phyloP scores from a whole-genome alignment of 1,139 yeast genomes.

The Kodamaea arcana region DNA sequence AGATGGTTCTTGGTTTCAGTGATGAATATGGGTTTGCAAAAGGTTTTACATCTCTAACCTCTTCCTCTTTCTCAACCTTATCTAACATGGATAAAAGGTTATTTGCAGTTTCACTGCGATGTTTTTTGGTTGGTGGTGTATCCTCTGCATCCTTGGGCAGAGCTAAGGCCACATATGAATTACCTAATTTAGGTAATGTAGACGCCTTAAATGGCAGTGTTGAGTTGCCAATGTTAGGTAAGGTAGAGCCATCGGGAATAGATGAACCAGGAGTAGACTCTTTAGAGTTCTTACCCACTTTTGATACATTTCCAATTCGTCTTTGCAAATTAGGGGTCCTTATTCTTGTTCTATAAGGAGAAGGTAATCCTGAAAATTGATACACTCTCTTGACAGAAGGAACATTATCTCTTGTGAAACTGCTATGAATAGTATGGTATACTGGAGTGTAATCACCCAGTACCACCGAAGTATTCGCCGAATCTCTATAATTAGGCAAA shows the following conservation, averaged over 20 bases:
- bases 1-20: conserved; percentile 11
- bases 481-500: conserved; percentile 1
- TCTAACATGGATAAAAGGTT: conserved; percentile 62
- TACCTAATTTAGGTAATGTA: neutral
- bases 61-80: conserved; percentile 11
- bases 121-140: conserved; percentile 13
- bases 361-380: conserved; percentile 60
- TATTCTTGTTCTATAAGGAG: conserved; percentile 58
- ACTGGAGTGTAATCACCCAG: conserved; percentile 39
- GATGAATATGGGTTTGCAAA: conserved; percentile 54
- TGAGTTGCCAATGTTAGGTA: too few species aligned
- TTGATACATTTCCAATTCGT: neutral
- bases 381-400: conserved; percentile 49
- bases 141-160: too few species aligned
- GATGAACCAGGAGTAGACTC: too few species aligned
- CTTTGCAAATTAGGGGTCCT: conserved; percentile 23
- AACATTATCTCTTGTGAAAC: conserved; percentile 19
- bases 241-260: too few species aligned
- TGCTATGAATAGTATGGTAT: conserved; percentile 29
- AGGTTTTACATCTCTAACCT: conserved; percentile 19
- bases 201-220: conserved; percentile 1
- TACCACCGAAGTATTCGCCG: conserved; percentile 13
- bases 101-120: conserved; percentile 62
- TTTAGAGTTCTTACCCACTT: too few species aligned
- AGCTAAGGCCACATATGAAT: too few species aligned